Base-by-base conservation (phyloP, 305 asterid genomes). In the Fraxinus greggii region DNA sequence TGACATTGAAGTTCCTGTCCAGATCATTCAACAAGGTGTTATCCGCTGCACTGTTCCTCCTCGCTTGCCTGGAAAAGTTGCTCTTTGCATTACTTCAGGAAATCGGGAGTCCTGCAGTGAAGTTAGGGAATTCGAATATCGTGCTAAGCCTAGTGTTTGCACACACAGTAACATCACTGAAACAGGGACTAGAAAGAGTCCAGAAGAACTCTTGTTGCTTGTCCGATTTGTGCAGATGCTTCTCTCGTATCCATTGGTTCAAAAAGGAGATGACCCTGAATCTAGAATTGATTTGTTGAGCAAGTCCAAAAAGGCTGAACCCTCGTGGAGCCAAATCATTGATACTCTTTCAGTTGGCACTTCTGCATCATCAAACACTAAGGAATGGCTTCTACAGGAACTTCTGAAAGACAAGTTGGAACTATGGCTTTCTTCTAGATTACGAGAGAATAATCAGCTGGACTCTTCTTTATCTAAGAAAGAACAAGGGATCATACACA, bases 401-500 rank as follows among this genome's bases (percentile, higher is more conserved):
- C 94, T 95, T 85, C 85, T 97, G 67, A 97, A 92, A 87, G 97
- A 93, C 89, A 94, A 92, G 88, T 83, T 94, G 81, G 92, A 86
- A 83, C 87, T 48, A 72, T 94, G 99, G 99, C 91, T 97, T 76
- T 88, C 91, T 35, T 90, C 92, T 48, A 94, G 91, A 87, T 83
- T 86, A 82, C 90, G 78, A 42, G 81, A 79, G 77, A 84, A 45
- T 82, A 86, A 86, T 82, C 83, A 82, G 76, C 73, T 82, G 75
- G 86, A 51, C 73, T 86, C 90, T 82, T 85, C 85, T 82, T 86
- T 94, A 78, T 89, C 98, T 51, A 94, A 91, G 89, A 91, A 91
- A 86, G 97, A 97, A 86, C 99, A 93, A 92, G 98, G 98, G 69
- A 85, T 97, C 79, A 92, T 95, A 85, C 99, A 97, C 87, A 88